Evolutionary conservation across 352 stramenopile species (phyloP).

Genomic region (Phytophthora sojae): DNA sequence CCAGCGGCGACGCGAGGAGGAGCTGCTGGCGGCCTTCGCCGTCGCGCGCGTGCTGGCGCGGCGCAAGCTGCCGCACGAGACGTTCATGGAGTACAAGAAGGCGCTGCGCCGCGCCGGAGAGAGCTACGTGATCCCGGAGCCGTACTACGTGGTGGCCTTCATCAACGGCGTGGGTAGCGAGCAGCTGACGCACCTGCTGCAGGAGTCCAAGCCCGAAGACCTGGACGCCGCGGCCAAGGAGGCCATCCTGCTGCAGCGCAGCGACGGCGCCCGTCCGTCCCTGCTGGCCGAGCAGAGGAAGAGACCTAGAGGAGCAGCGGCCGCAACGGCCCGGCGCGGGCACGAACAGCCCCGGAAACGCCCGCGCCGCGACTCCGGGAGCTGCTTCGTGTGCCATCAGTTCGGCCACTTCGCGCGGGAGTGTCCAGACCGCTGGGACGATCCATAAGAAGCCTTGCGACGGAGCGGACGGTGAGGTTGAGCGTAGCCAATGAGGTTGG

Average conservation of each 20-base stretch:
- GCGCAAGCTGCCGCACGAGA: constrained; percentile 30
- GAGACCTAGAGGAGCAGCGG: neutral
- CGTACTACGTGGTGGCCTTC: constrained; percentile 37
- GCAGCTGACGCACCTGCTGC: constrained; percentile 23
- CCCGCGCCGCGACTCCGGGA: constrained; percentile 18
- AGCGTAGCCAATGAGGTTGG: constrained; percentile 9
- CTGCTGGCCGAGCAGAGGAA: constrained; percentile 13
- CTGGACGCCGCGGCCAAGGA: constrained; percentile 31
- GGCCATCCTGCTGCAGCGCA: constrained; percentile 34
- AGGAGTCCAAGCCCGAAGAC: constrained; percentile 27
- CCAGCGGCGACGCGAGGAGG: constrained; percentile 19
- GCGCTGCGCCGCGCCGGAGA: constrained; percentile 26
- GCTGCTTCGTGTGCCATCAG: constrained; percentile 28
- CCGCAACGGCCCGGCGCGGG: neutral
- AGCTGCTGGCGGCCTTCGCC: constrained; percentile 31
- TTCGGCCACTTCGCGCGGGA: constrained; percentile 37
- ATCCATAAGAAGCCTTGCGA: constrained; percentile 14
- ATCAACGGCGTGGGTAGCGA: constrained; percentile 32
- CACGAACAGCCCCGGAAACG: constrained; percentile 23
- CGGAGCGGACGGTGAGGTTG: neutral
- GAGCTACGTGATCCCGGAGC: constrained; percentile 27
- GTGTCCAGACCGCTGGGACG: constrained; percentile 29
- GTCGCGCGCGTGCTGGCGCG: constrained; percentile 27
- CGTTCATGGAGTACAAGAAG: constrained; percentile 37
- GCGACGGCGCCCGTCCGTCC: constrained; percentile 23